Conservation (phyloP, 2,329 filamentous ascomycete genomes). For the Hypoxylon sp. region DNA sequence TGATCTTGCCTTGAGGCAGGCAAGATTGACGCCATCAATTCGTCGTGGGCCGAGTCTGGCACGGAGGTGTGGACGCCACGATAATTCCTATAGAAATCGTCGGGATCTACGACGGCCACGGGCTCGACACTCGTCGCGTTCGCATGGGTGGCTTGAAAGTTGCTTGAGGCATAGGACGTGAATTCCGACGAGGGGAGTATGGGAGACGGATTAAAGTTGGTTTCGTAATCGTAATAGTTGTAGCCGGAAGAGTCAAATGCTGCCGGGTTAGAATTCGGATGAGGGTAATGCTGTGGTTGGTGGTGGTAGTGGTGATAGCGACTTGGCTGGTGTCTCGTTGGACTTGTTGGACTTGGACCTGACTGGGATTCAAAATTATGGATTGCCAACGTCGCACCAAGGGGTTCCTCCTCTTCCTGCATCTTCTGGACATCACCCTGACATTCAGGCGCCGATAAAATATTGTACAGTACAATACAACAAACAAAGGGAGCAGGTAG, state of each 20-base stretch:
- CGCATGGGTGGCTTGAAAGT: conserved; percentile 57
- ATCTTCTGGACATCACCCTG: conserved; percentile 62
- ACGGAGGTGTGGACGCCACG: conserved; percentile 55
- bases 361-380: conserved; percentile 54
- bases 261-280: conserved; percentile 31
- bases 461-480: conserved; percentile 35
- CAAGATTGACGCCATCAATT: conserved; percentile 60
- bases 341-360: conserved; percentile 46
- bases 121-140: conserved; percentile 58
- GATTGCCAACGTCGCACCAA: conserved; percentile 56
- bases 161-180: conserved; percentile 57
- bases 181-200: conserved; percentile 48
- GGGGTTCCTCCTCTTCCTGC: conserved; percentile 63
- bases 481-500: conserved; percentile 38
- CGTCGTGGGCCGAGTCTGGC: conserved; percentile 49
- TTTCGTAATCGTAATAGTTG: conserved; percentile 39
- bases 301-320: conserved; percentile 48
- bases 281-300: conserved; percentile 30
- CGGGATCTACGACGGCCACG: conserved; percentile 63
- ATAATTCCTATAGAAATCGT: conserved; percentile 70
- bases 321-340: conserved; percentile 53
- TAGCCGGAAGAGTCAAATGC: conserved; percentile 42
- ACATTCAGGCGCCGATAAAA: conserved; percentile 47
- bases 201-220: conserved; percentile 29
- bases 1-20: conserved; percentile 60